These are phyloP conservation scores for Geranium brycei DNA, from an alignment of 345 rosid species.

Conservation along the genomic window DNA sequence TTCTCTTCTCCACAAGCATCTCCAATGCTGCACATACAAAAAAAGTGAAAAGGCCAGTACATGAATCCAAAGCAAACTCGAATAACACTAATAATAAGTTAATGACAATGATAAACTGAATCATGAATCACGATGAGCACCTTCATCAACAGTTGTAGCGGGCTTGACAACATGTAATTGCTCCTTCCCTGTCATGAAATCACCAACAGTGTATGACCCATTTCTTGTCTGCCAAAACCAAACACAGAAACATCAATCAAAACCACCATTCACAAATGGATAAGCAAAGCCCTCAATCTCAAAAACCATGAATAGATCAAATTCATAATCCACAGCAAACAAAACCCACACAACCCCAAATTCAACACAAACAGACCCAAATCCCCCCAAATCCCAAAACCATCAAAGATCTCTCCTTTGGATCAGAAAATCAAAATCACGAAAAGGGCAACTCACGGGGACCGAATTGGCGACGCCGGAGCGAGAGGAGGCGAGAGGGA, in stretches of 20 bases:
- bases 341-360: no score
- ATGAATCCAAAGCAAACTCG: neutral
- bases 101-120: neutral
- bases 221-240: conserved; percentile 31
- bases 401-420: no score
- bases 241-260: neutral
- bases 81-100: neutral
- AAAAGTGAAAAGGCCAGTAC: neutral
- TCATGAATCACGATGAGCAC: conserved; percentile 17
- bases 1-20: conserved; percentile 65
- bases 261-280: no score
- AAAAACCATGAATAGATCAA: no score
- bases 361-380: no score
- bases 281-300: no score
- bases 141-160: conserved; percentile 74
- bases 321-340: no score
- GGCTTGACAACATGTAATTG: conserved; percentile 58
- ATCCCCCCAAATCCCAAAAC: no score
- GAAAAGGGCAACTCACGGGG: conserved; percentile 25
- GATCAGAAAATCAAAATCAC: neutral
- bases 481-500: conserved; percentile 18
- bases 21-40: conserved; percentile 50
- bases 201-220: conserved; percentile 67
- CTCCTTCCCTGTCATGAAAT: conserved; percentile 73
- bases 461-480: conserved; percentile 30